A percentile compares a stretch with the other conserved stretches of the same genome.
Conservation (phyloP, 2,329 filamentous ascomycete species). For the Scedosporium apiospermum region DNA sequence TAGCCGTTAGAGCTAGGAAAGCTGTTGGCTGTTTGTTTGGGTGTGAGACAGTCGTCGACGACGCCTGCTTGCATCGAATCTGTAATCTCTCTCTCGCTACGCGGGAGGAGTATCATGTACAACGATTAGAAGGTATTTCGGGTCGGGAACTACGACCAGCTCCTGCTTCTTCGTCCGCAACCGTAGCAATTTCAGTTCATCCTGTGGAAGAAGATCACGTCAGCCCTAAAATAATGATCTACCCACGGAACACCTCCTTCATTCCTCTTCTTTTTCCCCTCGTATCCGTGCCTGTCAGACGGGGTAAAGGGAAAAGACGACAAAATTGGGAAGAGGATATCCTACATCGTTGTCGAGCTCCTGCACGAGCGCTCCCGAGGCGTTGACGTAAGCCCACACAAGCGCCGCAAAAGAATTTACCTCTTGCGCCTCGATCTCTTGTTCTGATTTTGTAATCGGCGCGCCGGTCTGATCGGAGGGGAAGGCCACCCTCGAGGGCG, state of each 20-base stretch:
- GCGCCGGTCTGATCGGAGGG: conserved; percentile 26
- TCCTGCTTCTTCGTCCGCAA: conserved; percentile 80
- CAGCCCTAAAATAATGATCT: neutral
- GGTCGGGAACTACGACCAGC: conserved; percentile 71
- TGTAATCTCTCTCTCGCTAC: conserved; percentile 20
- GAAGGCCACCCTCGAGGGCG: conserved; percentile 32
- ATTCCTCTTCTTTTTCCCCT: neutral
- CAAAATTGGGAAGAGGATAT: neutral
- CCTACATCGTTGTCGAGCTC: conserved; percentile 62
- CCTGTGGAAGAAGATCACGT: conserved; percentile 28
- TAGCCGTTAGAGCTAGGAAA: neutral
- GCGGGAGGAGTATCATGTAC: conserved; percentile 72
- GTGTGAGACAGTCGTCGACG: no score
- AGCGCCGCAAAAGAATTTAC: conserved; percentile 65
- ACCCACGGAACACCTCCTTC: neutral
- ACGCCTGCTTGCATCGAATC: neutral
- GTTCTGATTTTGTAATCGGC: conserved; percentile 15
- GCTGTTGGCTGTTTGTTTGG: no score
- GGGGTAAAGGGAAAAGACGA: neutral
- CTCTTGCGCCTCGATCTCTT: conserved; percentile 43
- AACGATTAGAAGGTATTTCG: conserved; percentile 69
- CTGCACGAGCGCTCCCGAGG: conserved; percentile 59
- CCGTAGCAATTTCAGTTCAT: conserved; percentile 67
- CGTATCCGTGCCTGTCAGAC: neutral
- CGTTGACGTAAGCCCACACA: conserved; percentile 67